Percentiles rank a stretch among this genome's conserved stretches.
Evolutionary conservation across 2,329 filamentous ascomycete species (phyloP).

Genomic region (Penicillium sp.): DNA sequence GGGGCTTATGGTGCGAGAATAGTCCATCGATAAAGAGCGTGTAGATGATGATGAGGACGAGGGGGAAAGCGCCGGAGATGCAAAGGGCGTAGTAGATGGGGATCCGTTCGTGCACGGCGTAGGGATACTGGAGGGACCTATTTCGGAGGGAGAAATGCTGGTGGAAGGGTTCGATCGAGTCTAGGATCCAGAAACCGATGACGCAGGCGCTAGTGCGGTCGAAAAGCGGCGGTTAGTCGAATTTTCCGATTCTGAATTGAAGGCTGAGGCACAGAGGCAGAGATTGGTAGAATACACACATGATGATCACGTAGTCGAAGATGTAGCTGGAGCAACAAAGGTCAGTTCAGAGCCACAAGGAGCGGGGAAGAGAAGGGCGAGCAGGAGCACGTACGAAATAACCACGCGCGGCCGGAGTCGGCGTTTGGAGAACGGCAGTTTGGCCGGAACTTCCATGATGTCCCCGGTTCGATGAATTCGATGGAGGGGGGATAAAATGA

Average conservation of each 20-base stretch:
- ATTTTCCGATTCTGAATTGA: not conserved
- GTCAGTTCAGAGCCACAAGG: not conserved
- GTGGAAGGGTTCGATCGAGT: slow-evolving; percentile 57
- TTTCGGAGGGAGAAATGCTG: slow-evolving; percentile 60
- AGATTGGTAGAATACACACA: slow-evolving; percentile 45
- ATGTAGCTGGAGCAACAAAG: slow-evolving; percentile 49
- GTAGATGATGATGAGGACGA: slow-evolving; percentile 56
- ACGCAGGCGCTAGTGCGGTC: slow-evolving; percentile 50
- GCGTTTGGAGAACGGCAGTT: slow-evolving; percentile 57
- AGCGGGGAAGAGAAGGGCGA: not conserved
- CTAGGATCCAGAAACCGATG: slow-evolving; percentile 54
- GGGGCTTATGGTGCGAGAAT: slow-evolving; percentile 54
- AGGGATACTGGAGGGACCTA: slow-evolving; percentile 60
- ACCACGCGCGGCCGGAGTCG: slow-evolving; percentile 52
- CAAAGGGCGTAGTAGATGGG: slow-evolving; percentile 53
- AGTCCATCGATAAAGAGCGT: slow-evolving; percentile 60
- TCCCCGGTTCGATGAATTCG: not conserved
- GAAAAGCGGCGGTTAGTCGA: slow-evolving; percentile 11
- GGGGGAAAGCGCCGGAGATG: slow-evolving; percentile 53
- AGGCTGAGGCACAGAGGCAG: not conserved
- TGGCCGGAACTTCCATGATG: slow-evolving; percentile 33
- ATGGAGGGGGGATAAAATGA: not conserved
- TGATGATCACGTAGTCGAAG: slow-evolving; percentile 60
- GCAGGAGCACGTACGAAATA: slow-evolving; percentile 49
- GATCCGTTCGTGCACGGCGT: slow-evolving; percentile 57